Evolutionary conservation across 352 stramenopile species (phyloP), one percentile per base, ranked within the genome.

Genomic region (Globisporangium nunn): DNA sequence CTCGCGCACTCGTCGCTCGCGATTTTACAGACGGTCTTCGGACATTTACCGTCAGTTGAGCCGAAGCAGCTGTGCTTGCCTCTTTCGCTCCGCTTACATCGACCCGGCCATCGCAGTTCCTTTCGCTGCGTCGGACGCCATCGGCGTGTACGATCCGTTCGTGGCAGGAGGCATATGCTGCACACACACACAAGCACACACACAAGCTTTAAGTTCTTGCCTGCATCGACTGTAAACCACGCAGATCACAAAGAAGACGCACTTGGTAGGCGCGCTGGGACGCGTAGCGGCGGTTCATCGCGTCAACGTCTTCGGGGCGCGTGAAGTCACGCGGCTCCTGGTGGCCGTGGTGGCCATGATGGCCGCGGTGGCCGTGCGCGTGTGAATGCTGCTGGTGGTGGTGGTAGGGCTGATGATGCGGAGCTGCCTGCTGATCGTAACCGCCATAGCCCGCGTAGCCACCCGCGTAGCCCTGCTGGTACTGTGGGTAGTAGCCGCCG

Each of bases 191-290:
- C 57, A 11, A 31, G 5, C 23, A 15, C 30, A 39, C 8, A 30
- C 17, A 49, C 11, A 12, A 35, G 15, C 31, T 14, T n/a, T 14
- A 23, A 4, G 30, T 7, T 44, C 3, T 2, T 50, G 37, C 46
- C 8, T 59, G 17, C 28, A 28, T n/a, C 23, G 30, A 6, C 18
- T 6, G 18, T n/a, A 18, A 61, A 14, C 11, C 35, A 40, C 35
- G 11, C 35, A 10, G 7, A 40, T 55, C 61, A 18, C 41, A 56
- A 40, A 12, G 37, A 15, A n/a, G 59, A 56, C 49, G n/a, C 58
- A 89, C 81, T 75, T 93, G 80, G 58, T 90, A 91, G 37, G 77
- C 79, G 63, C 79, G 80, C 70, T 90, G 77, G 49, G 78, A 81
- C 14, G 78, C 78, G 51, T 87, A 93, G 64, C 78, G 77, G 54